Evolutionary conservation across 2,329 filamentous ascomycete genomes (phyloP).

Genomic region (Xylaria digitata): DNA sequence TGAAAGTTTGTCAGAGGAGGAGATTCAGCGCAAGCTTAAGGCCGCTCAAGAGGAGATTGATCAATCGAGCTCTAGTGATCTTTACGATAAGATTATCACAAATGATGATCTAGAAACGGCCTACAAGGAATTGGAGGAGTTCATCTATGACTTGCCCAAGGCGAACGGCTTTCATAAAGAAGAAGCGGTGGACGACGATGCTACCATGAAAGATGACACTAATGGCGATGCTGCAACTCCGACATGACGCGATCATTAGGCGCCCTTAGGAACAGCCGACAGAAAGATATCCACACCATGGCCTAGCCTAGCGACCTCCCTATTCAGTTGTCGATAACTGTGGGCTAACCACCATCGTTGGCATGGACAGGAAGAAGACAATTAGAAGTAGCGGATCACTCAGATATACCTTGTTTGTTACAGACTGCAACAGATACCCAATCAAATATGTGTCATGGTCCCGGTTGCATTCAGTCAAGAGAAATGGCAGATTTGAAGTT

Average conservation of each 20-base stretch:
- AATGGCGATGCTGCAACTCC: constrained; percentile 21
- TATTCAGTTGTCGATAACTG: neutral
- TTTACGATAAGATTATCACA: constrained; percentile 63
- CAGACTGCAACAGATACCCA: constrained; percentile 27
- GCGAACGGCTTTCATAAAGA: constrained; percentile 44
- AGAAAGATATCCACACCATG: neutral
- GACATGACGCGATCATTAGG: constrained; percentile 19
- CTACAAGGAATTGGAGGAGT: constrained; percentile 61
- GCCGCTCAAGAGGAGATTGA: constrained; percentile 55
- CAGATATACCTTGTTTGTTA: neutral
- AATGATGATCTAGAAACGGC: constrained; percentile 64
- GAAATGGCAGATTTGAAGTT: neutral
- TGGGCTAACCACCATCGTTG: neutral
- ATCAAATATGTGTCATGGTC: neutral
- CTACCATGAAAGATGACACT: constrained; percentile 28
- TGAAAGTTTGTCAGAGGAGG: constrained; percentile 58
- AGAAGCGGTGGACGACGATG: constrained; percentile 39
- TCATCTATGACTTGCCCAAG: constrained; percentile 55
- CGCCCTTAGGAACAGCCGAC: neutral
- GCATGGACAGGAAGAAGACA: neutral
- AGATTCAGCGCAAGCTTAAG: constrained; percentile 58
- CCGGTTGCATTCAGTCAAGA: neutral
- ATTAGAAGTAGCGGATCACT: neutral
- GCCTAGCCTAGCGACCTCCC: neutral
- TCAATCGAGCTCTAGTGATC: constrained; percentile 57